Percentiles rank a stretch among this genome's conserved stretches.
These are phyloP conservation scores for Wickerhamomyces rabaulensis DNA, from an alignment of 805 yeast species.

Conservation along the genomic window DNA sequence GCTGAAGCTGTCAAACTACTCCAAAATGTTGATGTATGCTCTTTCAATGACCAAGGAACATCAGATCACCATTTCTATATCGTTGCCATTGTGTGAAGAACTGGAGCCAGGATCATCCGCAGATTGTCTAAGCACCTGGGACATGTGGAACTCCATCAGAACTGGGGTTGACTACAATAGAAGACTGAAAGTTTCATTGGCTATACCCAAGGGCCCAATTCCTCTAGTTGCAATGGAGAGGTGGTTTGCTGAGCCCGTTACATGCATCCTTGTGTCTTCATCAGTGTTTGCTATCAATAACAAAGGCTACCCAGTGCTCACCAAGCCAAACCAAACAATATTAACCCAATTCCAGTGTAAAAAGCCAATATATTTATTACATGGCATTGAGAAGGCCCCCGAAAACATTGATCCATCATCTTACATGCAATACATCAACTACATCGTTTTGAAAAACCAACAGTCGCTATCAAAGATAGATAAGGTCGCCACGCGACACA, in stretches of 20 bases:
- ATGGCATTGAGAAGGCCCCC: conserved; percentile 45
- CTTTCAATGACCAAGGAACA: conserved; percentile 25
- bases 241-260: conserved; percentile 68
- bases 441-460: conserved; percentile 29
- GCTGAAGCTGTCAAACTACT: conserved; percentile 44
- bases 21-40: conserved; percentile 35
- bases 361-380: conserved; percentile 41
- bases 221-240: conserved; percentile 47
- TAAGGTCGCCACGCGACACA: conserved; percentile 24
- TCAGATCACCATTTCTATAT: conserved; percentile 33
- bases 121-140: conserved; percentile 62
- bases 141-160: conserved; percentile 65
- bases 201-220: conserved; percentile 57
- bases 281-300: conserved; percentile 54
- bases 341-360: conserved; percentile 38
- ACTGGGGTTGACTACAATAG: conserved; percentile 47
- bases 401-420: conserved; percentile 28
- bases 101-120: conserved; percentile 22
- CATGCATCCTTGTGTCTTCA: conserved; percentile 49
- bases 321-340: conserved; percentile 49
- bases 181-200: conserved; percentile 66
- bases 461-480: conserved; percentile 28
- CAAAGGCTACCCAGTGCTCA: conserved; percentile 59
- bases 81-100: conserved; percentile 47
- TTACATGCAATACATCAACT: conserved; percentile 39